Conservation (phyloP, 1,284 basidiomycete genomes). For the Ustilago loliicola region DNA sequence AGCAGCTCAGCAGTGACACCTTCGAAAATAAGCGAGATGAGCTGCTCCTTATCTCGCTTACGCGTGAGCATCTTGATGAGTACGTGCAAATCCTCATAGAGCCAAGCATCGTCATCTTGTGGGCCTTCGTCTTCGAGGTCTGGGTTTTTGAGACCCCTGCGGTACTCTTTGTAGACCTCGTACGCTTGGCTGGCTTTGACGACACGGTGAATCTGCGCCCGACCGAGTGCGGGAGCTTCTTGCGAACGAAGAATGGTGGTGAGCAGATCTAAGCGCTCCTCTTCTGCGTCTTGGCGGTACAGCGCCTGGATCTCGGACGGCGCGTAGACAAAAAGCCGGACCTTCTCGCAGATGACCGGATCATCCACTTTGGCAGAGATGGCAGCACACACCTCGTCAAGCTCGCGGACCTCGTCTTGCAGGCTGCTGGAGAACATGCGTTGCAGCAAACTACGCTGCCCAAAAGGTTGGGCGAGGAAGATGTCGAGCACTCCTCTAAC, state of each 20-base stretch:
- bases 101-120: conserved; percentile 68
- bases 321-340: conserved; percentile 86
- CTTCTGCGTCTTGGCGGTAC: conserved; percentile 70
- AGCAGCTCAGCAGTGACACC: conserved; percentile 93
- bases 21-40: conserved; percentile 95
- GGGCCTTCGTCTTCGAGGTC: conserved; percentile 76
- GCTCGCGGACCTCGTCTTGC: conserved; percentile 85
- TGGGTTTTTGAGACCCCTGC: conserved; percentile 56
- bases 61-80: conserved; percentile 71
- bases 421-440: conserved; percentile 95
- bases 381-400: conserved; percentile 86
- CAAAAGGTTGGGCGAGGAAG: conserved; percentile 98
- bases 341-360: conserved; percentile 86
- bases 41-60: conserved; percentile 88
- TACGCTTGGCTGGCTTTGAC: conserved; percentile 65
- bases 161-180: conserved; percentile 64
- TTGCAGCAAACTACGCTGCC: conserved; percentile 81
- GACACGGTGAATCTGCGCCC: conserved; percentile 63
- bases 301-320: conserved; percentile 85
- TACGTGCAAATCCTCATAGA: conserved; percentile 69
- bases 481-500: conserved; percentile 91
- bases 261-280: conserved; percentile 83
- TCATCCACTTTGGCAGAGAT: conserved; percentile 92
- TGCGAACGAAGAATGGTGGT: conserved; percentile 85
- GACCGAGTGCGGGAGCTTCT: conserved; percentile 76